Evolutionary conservation across 1,284 basidiomycete genomes (phyloP).

Genomic region (Boletellus sp.): DNA sequence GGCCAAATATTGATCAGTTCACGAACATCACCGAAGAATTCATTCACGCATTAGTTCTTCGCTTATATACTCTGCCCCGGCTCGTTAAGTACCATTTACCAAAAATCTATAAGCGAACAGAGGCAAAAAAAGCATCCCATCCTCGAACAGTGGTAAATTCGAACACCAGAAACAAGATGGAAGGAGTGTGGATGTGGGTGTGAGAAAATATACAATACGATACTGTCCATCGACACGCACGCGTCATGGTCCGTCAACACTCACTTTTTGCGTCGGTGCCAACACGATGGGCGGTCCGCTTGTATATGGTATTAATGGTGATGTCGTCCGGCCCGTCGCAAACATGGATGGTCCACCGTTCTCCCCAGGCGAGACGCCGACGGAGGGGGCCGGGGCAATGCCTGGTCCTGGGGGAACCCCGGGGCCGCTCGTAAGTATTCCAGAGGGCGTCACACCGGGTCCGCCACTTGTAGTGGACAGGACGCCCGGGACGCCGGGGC

Average conservation of each 20-base stretch:
- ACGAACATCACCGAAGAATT: neutral
- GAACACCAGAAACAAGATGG: neutral
- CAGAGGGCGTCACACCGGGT: constrained; percentile 20
- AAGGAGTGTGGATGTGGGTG: no score
- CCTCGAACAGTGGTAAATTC: neutral
- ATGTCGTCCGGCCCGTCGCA: constrained; percentile 17
- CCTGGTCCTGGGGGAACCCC: constrained; percentile 29
- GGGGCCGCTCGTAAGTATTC: constrained; percentile 30
- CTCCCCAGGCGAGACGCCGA: constrained; percentile 16
- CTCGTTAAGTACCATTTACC: neutral
- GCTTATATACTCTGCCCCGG: constrained; percentile 4
- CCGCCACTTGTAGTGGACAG: constrained; percentile 16
- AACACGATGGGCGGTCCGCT: constrained; percentile 4
- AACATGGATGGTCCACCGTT: constrained; percentile 15
- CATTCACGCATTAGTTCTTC: constrained; percentile 7
- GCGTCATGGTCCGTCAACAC: constrained; percentile 19
- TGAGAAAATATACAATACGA: constrained; percentile 3
- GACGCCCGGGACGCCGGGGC: constrained; percentile 25
- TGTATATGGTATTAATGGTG: constrained; percentile 26
- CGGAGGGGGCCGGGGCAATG: constrained; percentile 23
- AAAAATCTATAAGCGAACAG: constrained; percentile 8
- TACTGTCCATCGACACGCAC: neutral
- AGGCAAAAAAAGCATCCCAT: neutral
- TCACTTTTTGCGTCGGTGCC: constrained; percentile 19
- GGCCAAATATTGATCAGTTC: no score